Base-by-base conservation (phyloP, 768 basidiomycete genomes). In the Lactarius hatsudake region DNA sequence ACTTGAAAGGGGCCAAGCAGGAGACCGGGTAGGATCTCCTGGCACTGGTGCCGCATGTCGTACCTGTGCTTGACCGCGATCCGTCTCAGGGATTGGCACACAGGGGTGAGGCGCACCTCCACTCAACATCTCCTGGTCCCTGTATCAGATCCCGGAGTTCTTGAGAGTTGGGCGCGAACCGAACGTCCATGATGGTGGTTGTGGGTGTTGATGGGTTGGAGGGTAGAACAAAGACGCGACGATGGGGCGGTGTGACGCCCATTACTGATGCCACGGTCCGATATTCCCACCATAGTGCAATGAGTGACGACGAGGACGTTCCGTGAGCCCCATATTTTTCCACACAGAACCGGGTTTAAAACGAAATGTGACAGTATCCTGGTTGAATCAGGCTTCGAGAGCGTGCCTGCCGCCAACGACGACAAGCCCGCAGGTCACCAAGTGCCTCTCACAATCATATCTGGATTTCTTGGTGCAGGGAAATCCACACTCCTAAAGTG, bases 31-130 rank as follows among this genome's bases (percentile, higher is more conserved):
- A 93, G 80, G 70, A 96, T 96, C 76, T 95, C 91, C 78, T 97
- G 94, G 72, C 93, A 94, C 73, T 96, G 90, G n/a, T 94, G 82
- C 36, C 94, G 84, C 95, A 97, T 96, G 78, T 96, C 94, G 73
- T 97, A 97, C 73, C 91, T 93, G 63, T 32, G 54, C 56, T 53
- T 42, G 43, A 56, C 59, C 38, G 28, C 62, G 30, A 32, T 67
- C 62, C 42, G 60, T 20, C 60, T 38, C 55, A 28, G 53, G 28
- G 9, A 54, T 60, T 38, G 56, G 56, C 28, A 45, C 30, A 36
- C 38, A 20, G 65, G 38, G 59, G 61, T n/a, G 28, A 40, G 54
- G 79, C 83, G 69, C 68, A 87, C 91, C 85, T 86, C 92, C 93
- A 94, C 75, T 94, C 92, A 30, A 91, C 83, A 69, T 94, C 92